These are phyloP conservation scores for Atkinsonella hypoxylon DNA, from an alignment of 2,329 filamentous ascomycete species.

Conservation along the genomic window DNA sequence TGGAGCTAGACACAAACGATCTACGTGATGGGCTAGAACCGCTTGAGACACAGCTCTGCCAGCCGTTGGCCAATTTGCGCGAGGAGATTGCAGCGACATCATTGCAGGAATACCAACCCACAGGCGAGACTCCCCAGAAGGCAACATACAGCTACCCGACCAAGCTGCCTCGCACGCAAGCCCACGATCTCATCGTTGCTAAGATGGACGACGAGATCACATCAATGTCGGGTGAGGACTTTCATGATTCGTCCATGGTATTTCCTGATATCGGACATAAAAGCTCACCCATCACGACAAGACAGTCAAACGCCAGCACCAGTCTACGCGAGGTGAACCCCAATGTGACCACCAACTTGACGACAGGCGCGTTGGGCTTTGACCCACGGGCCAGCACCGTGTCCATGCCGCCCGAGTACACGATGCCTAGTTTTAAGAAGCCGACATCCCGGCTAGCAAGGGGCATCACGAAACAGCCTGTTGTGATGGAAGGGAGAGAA, in stretches of 20 bases:
- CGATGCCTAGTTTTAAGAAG: constrained; percentile 37
- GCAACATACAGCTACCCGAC: constrained; percentile 70
- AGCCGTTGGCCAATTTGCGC: constrained; percentile 60
- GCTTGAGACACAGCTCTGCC: constrained; percentile 47
- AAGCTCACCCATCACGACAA: constrained; percentile 14
- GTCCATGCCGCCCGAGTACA: constrained; percentile 29
- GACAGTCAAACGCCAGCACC: constrained; percentile 18
- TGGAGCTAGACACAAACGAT: constrained; percentile 46
- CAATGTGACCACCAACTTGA: constrained; percentile 31
- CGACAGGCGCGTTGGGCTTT: constrained; percentile 25
- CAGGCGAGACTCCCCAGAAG: constrained; percentile 78
- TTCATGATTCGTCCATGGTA: constrained; percentile 25
- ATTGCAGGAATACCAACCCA: constrained; percentile 71
- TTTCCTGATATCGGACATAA: constrained; percentile 13
- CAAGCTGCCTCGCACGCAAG: constrained; percentile 59
- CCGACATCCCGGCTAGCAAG: constrained; percentile 21
- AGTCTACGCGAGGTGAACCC: constrained; percentile 46
- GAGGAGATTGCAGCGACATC: constrained; percentile 50
- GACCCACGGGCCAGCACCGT: constrained; percentile 31
- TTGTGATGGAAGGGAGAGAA: constrained; percentile 35
- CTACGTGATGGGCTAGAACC: constrained; percentile 50
- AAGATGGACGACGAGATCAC: constrained; percentile 22
- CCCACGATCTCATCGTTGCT: constrained; percentile 33
- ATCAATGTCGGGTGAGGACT: background rate
- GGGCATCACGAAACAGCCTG: constrained; percentile 17